Percentiles rank a stretch among this genome's conserved stretches.
Evolutionary conservation across 208 protist species (phyloP).

Genomic region (Borovskyia barvae): DNA sequence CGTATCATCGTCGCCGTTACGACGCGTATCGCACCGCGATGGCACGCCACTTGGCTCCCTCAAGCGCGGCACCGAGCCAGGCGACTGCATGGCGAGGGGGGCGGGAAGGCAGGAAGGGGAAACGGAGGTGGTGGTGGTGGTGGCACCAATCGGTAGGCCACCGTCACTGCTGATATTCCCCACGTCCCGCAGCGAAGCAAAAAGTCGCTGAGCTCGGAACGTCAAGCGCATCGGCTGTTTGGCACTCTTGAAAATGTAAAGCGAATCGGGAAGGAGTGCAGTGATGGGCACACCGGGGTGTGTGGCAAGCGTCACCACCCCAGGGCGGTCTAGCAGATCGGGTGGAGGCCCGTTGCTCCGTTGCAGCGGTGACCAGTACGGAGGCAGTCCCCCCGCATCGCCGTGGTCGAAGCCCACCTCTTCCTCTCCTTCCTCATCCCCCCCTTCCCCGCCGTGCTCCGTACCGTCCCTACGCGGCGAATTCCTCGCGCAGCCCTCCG

Average conservation of each 20-base stretch:
- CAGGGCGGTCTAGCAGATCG: slow-evolving; percentile 18
- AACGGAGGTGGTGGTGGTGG: neutral
- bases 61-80: neutral
- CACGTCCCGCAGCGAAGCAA: slow-evolving; percentile 1
- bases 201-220: no score
- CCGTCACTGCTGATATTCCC: neutral
- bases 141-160: neutral
- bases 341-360: neutral
- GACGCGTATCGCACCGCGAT: neutral
- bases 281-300: slow-evolving; percentile 52
- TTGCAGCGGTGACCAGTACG: neutral
- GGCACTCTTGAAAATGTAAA: slow-evolving; percentile 86
- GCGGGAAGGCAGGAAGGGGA: slow-evolving; percentile 1
- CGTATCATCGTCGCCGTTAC: neutral
- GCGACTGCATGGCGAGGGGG: slow-evolving; percentile 20
- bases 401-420: no score
- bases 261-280: slow-evolving; percentile 33
- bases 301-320: slow-evolving; percentile 58
- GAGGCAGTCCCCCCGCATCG: no score
- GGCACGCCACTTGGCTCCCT: neutral
- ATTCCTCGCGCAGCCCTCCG: no score
- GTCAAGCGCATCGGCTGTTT: slow-evolving; percentile 69
- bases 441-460: no score
- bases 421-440: neutral
- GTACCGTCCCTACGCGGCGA: no score